Percentiles rank a stretch among this genome's conserved stretches.
These are phyloP conservation scores for Populus hybrid DNA, from an alignment of 441 rosid species.

Conservation along the genomic window DNA sequence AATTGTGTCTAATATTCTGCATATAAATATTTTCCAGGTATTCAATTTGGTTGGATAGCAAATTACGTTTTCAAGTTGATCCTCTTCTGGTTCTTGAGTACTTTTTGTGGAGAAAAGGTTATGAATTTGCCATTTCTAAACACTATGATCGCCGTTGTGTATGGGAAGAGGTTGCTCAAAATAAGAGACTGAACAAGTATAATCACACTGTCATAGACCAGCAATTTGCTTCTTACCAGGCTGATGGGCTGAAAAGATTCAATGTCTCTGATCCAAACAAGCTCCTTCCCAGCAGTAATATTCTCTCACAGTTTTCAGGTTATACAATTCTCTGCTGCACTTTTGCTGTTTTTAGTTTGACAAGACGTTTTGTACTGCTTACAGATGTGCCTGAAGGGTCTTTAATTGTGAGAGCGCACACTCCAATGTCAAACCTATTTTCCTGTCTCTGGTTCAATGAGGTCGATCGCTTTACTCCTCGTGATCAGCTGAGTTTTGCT, in stretches of 20 bases:
- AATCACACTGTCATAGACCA: conserved; percentile 73
- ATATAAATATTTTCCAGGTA: conserved; percentile 46
- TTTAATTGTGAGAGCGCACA: conserved; percentile 91
- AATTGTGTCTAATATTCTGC: background rate
- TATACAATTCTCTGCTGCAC: conserved; percentile 1
- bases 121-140: conserved; percentile 91
- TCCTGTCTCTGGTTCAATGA: conserved; percentile 99
- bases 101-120: conserved; percentile 94
- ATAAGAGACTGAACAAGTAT: conserved; percentile 84
- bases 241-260: conserved; percentile 75
- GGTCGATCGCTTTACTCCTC: conserved; percentile 92
- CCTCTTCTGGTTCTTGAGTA: conserved; percentile 83
- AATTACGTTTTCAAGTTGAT: conserved; percentile 84
- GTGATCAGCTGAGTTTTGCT: conserved; percentile 96
- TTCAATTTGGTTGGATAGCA: conserved; percentile 99
- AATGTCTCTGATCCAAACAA: conserved; percentile 66
- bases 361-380: conserved; percentile 12
- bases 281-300: conserved; percentile 88
- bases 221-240: conserved; percentile 72
- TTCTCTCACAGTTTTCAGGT: background rate
- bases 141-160: conserved; percentile 90
- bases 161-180: conserved; percentile 90
- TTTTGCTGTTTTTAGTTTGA: background rate
- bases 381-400: conserved; percentile 99
- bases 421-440: conserved; percentile 95